phyloP scores from a whole-genome alignment of 2,329 filamentous ascomycete species.

The Mollisia scopiformis region DNA sequence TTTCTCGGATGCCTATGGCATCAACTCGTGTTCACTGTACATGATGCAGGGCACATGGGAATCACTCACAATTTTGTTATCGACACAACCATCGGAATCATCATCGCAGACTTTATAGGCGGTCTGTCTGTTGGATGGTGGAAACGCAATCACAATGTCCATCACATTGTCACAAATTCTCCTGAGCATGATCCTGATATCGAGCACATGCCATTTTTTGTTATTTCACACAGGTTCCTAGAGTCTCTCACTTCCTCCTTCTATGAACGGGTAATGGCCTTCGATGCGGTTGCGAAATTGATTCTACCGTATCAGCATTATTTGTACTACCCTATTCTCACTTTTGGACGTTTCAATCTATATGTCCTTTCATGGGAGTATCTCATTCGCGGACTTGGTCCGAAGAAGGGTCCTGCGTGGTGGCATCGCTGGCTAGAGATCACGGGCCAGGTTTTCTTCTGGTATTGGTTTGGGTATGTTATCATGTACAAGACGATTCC shows the following conservation, averaged over 20 bases:
- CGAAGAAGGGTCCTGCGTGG: conserved; percentile 75
- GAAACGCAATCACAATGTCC: conserved; percentile 95
- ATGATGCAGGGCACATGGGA: conserved; percentile 96
- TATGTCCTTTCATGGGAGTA: conserved; percentile 82
- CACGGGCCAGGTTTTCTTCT: conserved; percentile 77
- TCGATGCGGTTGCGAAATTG: conserved; percentile 73
- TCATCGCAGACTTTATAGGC: conserved; percentile 87
- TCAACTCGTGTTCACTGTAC: conserved; percentile 89
- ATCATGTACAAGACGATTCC: conserved; percentile 76
- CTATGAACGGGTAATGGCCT: conserved; percentile 80
- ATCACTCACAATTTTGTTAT: conserved; percentile 89
- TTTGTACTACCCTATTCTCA: conserved; percentile 80
- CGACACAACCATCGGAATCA: conserved; percentile 85
- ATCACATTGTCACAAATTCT: conserved; percentile 94
- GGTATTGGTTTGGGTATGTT: conserved; percentile 85
- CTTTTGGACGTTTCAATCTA: conserved; percentile 84
- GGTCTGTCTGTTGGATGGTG: conserved; percentile 95
- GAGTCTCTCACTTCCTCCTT: conserved; percentile 75
- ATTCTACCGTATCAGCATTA: conserved; percentile 77
- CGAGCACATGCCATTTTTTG: conserved; percentile 87
- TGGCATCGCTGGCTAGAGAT: conserved; percentile 87
- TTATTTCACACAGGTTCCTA: conserved; percentile 81
- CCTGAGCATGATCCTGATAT: conserved; percentile 97
- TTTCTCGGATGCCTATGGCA: conserved; percentile 90
- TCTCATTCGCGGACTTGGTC: conserved; percentile 70